A percentile compares a stretch with the other conserved stretches of the same genome.
Evolutionary conservation across 805 yeast genomes (phyloP).

Genomic region (Starmerella cellae): DNA sequence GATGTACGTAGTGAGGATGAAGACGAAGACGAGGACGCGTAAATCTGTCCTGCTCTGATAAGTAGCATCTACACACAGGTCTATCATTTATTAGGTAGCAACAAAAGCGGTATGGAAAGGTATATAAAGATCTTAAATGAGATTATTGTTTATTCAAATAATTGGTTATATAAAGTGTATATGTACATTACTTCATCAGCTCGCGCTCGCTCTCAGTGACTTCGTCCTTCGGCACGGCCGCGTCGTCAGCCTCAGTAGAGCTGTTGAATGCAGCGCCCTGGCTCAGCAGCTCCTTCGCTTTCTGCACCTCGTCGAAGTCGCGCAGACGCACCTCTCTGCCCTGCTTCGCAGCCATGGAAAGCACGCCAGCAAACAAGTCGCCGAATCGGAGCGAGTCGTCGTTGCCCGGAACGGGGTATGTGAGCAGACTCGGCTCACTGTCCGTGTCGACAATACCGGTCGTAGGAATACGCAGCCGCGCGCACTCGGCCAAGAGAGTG

Average conservation of each 20-base stretch:
- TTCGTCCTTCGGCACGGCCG: not conserved
- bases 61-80: not conserved
- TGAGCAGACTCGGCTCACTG: slow-evolving; percentile 75
- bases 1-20: slow-evolving; percentile 77
- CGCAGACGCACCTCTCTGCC: slow-evolving; percentile 52
- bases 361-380: slow-evolving; percentile 65
- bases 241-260: slow-evolving; percentile 2
- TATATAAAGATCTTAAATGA: no score
- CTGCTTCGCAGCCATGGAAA: slow-evolving; percentile 70
- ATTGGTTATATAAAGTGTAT: no score
- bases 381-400: slow-evolving; percentile 80
- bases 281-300: slow-evolving; percentile 15
- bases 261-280: slow-evolving; percentile 13
- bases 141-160: no score
- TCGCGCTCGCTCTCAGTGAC: slow-evolving; percentile 1
- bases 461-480: slow-evolving; percentile 72
- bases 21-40: slow-evolving; percentile 36
- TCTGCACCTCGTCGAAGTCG: slow-evolving; percentile 28
- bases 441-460: slow-evolving; percentile 90
- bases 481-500: slow-evolving; percentile 69
- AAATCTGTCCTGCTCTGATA: no score
- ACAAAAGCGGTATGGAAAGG: no score
- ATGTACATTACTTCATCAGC: not conserved
- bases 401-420: slow-evolving; percentile 93
- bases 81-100: no score